These are phyloP conservation scores for Periconia sp. DNA, from an alignment of 2,329 filamentous ascomycete species.

Conservation along the genomic window DNA sequence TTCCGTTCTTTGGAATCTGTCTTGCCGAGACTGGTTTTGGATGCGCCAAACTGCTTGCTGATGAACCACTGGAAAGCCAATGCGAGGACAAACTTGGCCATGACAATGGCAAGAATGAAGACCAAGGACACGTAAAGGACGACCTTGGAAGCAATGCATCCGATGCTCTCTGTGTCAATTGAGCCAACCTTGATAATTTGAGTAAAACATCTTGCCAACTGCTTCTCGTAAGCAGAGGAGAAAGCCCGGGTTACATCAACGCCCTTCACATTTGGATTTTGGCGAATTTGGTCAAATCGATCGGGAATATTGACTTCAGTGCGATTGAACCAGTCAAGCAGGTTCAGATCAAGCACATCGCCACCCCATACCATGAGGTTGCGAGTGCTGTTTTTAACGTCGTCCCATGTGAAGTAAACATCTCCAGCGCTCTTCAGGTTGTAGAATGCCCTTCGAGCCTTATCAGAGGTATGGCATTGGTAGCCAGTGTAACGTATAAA, in stretches of 20 bases:
- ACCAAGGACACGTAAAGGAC: slow-evolving; percentile 91
- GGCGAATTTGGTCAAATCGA: slow-evolving; percentile 77
- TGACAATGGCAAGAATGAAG: slow-evolving; percentile 88
- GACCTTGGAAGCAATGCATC: slow-evolving; percentile 95
- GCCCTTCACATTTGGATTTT: slow-evolving; percentile 72
- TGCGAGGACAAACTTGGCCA: slow-evolving; percentile 83
- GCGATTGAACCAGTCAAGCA: slow-evolving; percentile 87
- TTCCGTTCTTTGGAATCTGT: slow-evolving; percentile 81
- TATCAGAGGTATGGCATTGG: slow-evolving; percentile 77
- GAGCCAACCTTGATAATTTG: slow-evolving; percentile 95
- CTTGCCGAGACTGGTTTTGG: slow-evolving; percentile 76
- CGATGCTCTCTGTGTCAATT: slow-evolving; percentile 92
- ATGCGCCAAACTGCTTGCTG: slow-evolving; percentile 78
- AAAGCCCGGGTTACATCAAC: slow-evolving; percentile 88
- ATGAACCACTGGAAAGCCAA: slow-evolving; percentile 96
- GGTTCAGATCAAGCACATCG: slow-evolving; percentile 84
- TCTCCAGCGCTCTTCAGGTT: slow-evolving; percentile 70
- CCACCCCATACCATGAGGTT: slow-evolving; percentile 95
- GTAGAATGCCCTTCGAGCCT: slow-evolving; percentile 75
- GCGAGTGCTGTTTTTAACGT: slow-evolving; percentile 83
- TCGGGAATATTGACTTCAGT: slow-evolving; percentile 74
- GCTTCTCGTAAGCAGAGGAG: slow-evolving; percentile 76
- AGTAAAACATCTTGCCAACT: slow-evolving; percentile 81
- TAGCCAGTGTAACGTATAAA: slow-evolving; percentile 80
- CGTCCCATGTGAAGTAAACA: slow-evolving; percentile 95